Percentiles rank a stretch among this genome's conserved stretches.
Conservation (phyloP, 306 rosid genomes). For the Corylus heterophylla region DNA sequence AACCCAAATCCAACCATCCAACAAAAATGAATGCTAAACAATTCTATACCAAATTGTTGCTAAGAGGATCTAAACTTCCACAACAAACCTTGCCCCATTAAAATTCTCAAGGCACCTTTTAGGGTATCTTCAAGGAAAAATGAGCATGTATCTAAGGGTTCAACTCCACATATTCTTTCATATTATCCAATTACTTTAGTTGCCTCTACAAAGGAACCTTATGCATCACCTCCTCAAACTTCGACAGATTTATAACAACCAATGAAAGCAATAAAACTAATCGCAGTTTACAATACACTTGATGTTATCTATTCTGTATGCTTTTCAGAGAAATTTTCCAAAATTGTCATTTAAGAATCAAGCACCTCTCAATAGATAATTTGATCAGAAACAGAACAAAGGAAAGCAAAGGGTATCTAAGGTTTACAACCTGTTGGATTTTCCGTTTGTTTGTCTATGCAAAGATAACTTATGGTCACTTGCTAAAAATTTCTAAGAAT, state of each 20-base stretch:
- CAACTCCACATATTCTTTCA: no score
- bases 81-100: not conserved
- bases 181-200: no score
- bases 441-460: not conserved
- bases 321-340: not conserved
- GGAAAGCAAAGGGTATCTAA: not conserved
- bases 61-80: not conserved
- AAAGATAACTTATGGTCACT: not conserved
- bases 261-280: not conserved
- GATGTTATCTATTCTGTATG: not conserved
- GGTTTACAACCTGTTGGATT: not conserved
- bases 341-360: not conserved
- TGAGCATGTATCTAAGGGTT: no score
- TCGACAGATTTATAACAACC: not conserved
- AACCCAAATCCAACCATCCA: not conserved
- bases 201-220: not conserved
- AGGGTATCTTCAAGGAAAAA: no score
- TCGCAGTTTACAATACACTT: no score
- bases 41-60: not conserved
- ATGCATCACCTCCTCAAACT: not conserved
- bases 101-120: no score
- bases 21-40: not conserved
- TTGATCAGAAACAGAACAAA: not conserved
- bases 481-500: no score
- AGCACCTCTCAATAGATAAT: conserved; percentile 7